A percentile compares a stretch with the other conserved stretches of the same genome.
Evolutionary conservation across 306 rosid genomes (phyloP).

Genomic region (Cucurbita pepo): DNA sequence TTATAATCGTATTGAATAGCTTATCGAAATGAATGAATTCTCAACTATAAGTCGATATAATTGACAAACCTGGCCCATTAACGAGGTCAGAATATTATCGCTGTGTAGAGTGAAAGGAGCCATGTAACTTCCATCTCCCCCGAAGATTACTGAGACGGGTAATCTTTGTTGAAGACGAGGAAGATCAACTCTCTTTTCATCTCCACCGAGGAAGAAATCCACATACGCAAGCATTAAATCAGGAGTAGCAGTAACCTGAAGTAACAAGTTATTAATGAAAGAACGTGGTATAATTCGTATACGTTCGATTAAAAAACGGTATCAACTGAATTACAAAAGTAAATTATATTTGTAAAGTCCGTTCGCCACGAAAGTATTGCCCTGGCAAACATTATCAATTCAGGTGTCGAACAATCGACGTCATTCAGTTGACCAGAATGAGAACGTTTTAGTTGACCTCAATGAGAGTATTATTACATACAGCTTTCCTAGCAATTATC

Average conservation of each 20-base stretch:
- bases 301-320: neutral
- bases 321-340: neutral
- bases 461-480: neutral
- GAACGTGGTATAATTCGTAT: neutral
- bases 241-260: conserved; percentile 77
- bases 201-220: conserved; percentile 94
- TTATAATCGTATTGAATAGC: neutral
- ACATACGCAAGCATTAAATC: conserved; percentile 86
- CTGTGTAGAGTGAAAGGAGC: conserved; percentile 68
- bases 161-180: conserved; percentile 68
- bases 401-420: neutral
- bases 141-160: conserved; percentile 75
- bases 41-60: neutral
- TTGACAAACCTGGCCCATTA: conserved; percentile 75
- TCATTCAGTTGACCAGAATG: neutral
- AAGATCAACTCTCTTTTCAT: conserved; percentile 77
- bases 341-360: neutral
- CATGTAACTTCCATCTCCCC: conserved; percentile 95
- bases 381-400: neutral
- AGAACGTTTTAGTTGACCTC: neutral
- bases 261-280: neutral
- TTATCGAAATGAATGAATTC: neutral
- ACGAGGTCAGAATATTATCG: conserved; percentile 76
- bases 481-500: neutral
- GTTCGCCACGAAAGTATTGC: neutral